Base-by-base conservation (phyloP, 2,329 filamentous ascomycete genomes). In the Verticillium tricorpus region DNA sequence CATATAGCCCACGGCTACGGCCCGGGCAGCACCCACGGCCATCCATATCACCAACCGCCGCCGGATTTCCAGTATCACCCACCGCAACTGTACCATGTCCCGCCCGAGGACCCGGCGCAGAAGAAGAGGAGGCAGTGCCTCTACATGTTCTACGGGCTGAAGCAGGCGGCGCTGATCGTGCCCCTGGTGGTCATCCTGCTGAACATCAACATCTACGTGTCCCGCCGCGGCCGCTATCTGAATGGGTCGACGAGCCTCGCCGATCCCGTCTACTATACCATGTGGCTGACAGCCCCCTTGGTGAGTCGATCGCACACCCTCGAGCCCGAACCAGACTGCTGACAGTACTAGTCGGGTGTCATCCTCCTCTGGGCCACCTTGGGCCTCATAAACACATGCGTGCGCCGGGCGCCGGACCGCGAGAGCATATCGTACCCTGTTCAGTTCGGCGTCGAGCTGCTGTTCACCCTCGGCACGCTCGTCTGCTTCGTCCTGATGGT, bases 101-200 rank as follows among this genome's bases (percentile, higher is more conserved):
- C 50, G 12, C 59, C 32, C 3, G 59, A 56, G 19, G 63, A 65
- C 54, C 61, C 57, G 31, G 59, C 60, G 57, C 60, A 60, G 59
- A 50, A 60, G 50, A 66, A 66, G 57, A 58, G 63, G 39, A 50
- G 64, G 40, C 78, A 78, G 65, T 72, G 70, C 65, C 64, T 70
- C 8, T 71, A 73, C 32, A 68, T 68, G 22, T 79, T 78, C 66
- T 69, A 65, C 61, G 71, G 76, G 54, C 65, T 79, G 59, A 65
- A 69, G 15, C 69, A 72, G 60, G 37, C 62, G 28, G 81, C 86
- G 56, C 77, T 89, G 25, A 57, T 66, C 60, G 56, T 65, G 54
- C 63, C 64, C 2, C 15, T 65, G 11, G 61, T 66, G 55, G 34
- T 63, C 8, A 57, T 66, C 31, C 57, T 65, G 25, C 54, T 66